Base-by-base conservation (phyloP, 768 basidiomycete genomes). In the Pisolithus tinctorius region DNA sequence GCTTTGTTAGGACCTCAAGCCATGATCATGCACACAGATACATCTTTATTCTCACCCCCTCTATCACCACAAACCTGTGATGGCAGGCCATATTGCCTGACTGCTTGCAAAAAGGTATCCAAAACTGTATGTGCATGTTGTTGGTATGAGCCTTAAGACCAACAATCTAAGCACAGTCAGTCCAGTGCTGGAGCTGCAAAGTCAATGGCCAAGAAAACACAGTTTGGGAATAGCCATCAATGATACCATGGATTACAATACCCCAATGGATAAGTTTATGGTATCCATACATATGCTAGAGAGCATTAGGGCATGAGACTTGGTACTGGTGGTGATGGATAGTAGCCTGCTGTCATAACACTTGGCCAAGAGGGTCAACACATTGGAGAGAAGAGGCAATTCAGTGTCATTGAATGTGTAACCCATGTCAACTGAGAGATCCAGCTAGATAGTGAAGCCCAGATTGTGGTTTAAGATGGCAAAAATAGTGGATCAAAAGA, bases 141-240 rank as follows among this genome's bases (percentile, higher is more conserved):
- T 67, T 65, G 13, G 55, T 55, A 46, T 55, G 26, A 20, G 20
- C 31, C 20, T 9, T 1, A 43, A 47, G 16, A 17, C 45, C 42
- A 48, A 44, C 23, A 16, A 20, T 20, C 20, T 20, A 53, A n/a
- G 38, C 16, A 14, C 1, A 53, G 16, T n/a, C 6, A 3, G 25
- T n/a, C 4, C 23, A 27, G 29, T 20, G 20, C 20, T 20, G 20
- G 20, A 20, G 20, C 20, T 20, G 20, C 20, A 20, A 20, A 20
- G 20, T 20, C 20, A 20, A 20, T 20, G 20, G 20, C 20, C 20
- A 20, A n/a, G 30, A 43, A 13, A 29, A 51, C 58, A 74, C 59
- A 10, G 68, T 63, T 1, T 67, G 63, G 52, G 77, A 79, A 54
- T 77, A 77, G 6, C 78, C 80, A 55, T 69, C 79, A 1, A 74